Evolutionary conservation across 805 yeast species (phyloP).

Genomic region (Ogataea wickerhamii): DNA sequence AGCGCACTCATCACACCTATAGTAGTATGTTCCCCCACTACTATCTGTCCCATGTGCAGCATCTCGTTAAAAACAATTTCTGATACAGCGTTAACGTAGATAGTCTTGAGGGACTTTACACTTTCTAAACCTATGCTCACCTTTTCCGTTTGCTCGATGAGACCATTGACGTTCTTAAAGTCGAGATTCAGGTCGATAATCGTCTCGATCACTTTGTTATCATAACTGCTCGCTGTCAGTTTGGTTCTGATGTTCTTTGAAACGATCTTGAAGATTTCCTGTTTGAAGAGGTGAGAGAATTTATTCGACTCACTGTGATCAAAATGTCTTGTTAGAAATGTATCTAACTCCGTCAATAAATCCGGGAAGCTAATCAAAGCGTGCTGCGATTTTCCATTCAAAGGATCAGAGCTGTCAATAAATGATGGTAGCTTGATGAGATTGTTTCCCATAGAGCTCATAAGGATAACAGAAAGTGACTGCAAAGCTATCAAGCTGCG

Average conservation of each 20-base stretch:
- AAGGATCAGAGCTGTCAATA: neutral
- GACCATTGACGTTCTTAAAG: constrained; percentile 11
- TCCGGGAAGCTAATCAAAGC: constrained; percentile 10
- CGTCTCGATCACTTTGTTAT: neutral
- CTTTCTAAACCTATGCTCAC: constrained; percentile 16
- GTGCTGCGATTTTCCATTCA: constrained; percentile 8
- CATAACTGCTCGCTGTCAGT: constrained; percentile 3
- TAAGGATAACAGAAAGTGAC: constrained; percentile 15
- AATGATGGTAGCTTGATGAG: constrained; percentile 7
- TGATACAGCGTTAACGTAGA: constrained; percentile 15
- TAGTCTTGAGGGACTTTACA: constrained; percentile 16
- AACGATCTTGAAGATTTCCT: constrained; percentile 16
- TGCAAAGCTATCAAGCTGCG: constrained; percentile 14
- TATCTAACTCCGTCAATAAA: constrained; percentile 12
- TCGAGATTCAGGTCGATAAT: constrained; percentile 19
- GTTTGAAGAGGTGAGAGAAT: constrained; percentile 13
- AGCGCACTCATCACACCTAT: neutral
- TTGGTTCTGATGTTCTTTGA: constrained; percentile 7
- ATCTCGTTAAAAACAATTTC: constrained; percentile 10
- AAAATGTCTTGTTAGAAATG: constrained; percentile 11
- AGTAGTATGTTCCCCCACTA: neutral
- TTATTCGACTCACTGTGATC: constrained; percentile 12
- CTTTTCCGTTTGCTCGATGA: constrained; percentile 19
- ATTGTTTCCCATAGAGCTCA: constrained; percentile 13
- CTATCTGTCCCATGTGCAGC: constrained; percentile 1